Evolutionary conservation across 2,329 filamentous ascomycete species (phyloP), one percentile per base, ranked within the genome.

Genomic region (Apiospora koreana): DNA sequence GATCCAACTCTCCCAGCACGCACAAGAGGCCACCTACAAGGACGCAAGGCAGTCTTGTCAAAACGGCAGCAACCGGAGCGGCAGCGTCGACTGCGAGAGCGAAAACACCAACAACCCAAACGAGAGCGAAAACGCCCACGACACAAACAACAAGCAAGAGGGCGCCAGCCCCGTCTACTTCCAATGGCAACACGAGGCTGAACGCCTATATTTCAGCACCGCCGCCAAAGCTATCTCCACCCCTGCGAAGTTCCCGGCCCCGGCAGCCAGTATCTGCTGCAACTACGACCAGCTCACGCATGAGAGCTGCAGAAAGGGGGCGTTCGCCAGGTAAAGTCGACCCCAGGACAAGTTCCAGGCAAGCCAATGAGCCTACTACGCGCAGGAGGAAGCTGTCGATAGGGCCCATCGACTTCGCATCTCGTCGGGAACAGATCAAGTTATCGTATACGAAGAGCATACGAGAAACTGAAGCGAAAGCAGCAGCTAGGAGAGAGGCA

Each of bases 381-480:
- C 79, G 83, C 42, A 83, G 86, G 70, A 84, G 86, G 58, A 89
- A 89, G 76, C 84, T 89, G 68, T 87, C 88, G 1, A 83, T 95
- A 71, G 92, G 92, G 1, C 92, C 92, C 71, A 93, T 97, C 68
- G 93, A 97, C 80, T 96, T 97, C 78, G 94, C 92, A 71, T 93
- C 93, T 74, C 88, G 94, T 67, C 88, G 94, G 75, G 92, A 94
- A 77, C 90, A 91, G 72, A 97, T 97, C 76, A 92, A 95, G 75
- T 89, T 94, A 70, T 94, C 94, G 18, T 95, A 97, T 80, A 95
- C 90, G 75, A 93, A 93, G 78, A 94, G 92, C n/a, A 90, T 96
- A 65, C 88, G 92, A 73, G 92, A 94, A 77, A 92, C 84, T 75
- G 91, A 93, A 77, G 90, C 87, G 71, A 81, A 84, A n/a, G 86